Base-by-base conservation (phyloP, 148 eudicot genomes). In the Amaranthus cruentus region DNA sequence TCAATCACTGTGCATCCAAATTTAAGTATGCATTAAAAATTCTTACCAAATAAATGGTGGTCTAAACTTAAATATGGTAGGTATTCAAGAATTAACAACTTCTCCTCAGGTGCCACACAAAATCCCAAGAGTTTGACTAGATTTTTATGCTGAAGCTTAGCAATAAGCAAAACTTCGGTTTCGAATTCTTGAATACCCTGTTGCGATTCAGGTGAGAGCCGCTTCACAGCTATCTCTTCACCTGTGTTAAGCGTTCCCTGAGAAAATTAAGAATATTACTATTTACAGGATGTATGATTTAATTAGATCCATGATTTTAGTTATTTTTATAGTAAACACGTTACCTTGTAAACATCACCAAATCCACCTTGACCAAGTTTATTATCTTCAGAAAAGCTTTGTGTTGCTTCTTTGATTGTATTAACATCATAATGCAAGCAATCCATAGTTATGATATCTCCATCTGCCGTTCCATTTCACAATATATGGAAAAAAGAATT, bases 301-400 rank as follows among this genome's bases (percentile, higher is more conserved):
- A 28, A 28, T 28, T 28, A 28, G 1, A 28, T 28, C 38, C 38
- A 28, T 28, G 38, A 28, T 28, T 28, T 28, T 28, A 28, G 38
- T 28, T 28, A 28, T 28, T 28, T 28, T 28, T 28, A 28, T 28
- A 28, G 38, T 28, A 28, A 28, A 28, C 38, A 48, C 9, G 9
- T 11, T 72, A 69, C 55, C 49, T 4, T 59, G 18, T 54, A 70
- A 70, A 71, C 73, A 6, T 28, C 55, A 18, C 75, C 66, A 50
- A 59, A 79, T 55, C 82, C 82, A n/a, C 78, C 82, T 64, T 78
- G 54, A n/a, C 82, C 84, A 3, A 82, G 76, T 49, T 78, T 82
- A 2, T 78, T 78, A n/a, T 71, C 69, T 2, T 2, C 4, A 0
- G 82, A 76, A 59, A 82, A 82, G 47, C 78, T 82, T 11, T 67